Percentiles rank a stretch among this genome's conserved stretches.
phyloP scores from a whole-genome alignment of 2,329 filamentous ascomycete species.

The Orbilia ellipsospora region DNA sequence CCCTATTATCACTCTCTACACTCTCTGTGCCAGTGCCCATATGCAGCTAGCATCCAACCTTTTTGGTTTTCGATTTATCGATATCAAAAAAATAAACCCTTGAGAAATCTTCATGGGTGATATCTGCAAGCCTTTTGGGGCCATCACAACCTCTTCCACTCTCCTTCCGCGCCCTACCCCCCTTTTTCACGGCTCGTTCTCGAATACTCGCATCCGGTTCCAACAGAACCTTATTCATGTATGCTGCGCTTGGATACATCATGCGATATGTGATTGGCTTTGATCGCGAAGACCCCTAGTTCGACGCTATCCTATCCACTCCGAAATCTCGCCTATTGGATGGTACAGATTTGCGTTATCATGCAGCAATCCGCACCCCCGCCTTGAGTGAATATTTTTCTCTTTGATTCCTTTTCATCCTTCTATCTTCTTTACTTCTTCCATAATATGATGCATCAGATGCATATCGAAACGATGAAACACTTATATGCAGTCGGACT shows the following conservation, averaged over 20 bases:
- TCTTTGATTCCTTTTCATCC: slow-evolving; percentile 9
- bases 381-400: slow-evolving; percentile 53
- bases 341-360: slow-evolving; percentile 45
- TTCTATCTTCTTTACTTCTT: slow-evolving; percentile 1
- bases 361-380: slow-evolving; percentile 55
- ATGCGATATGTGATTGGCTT: slow-evolving; percentile 56
- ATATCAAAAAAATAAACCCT: slow-evolving; percentile 30
- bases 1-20: slow-evolving; percentile 53
- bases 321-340: slow-evolving; percentile 55
- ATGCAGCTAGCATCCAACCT: slow-evolving; percentile 58
- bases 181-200: slow-evolving; percentile 18
- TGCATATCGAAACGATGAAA: slow-evolving; percentile 55
- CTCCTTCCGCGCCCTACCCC: slow-evolving; percentile 7
- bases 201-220: slow-evolving; percentile 46
- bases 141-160: slow-evolving; percentile 27
- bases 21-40: slow-evolving; percentile 55
- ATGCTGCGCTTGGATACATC: slow-evolving; percentile 52
- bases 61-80: slow-evolving; percentile 35
- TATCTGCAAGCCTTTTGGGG: slow-evolving; percentile 37
- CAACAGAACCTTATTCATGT: slow-evolving; percentile 27
- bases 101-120: slow-evolving; percentile 25
- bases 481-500: slow-evolving; percentile 15
- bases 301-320: slow-evolving; percentile 54
- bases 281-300: slow-evolving; percentile 51
- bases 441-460: slow-evolving; percentile 42